Percentiles rank a stretch among this genome's conserved stretches.
These are phyloP conservation scores for Trematosphaeria pertusa DNA, from an alignment of 2,329 filamentous ascomycete genomes.

Conservation along the genomic window DNA sequence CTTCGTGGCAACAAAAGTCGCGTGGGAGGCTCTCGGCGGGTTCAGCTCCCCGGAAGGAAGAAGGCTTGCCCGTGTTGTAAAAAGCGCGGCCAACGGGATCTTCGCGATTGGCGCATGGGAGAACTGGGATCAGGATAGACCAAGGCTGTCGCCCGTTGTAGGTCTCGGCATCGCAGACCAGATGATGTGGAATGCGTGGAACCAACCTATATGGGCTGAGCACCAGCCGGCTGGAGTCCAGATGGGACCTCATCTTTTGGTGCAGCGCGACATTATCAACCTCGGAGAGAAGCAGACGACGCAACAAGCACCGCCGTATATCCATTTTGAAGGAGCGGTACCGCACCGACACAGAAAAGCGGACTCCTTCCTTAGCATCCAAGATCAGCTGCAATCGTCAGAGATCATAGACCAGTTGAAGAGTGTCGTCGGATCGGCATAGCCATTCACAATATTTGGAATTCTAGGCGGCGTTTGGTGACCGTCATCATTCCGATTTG, in stretches of 20 bases:
- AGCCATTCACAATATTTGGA: too few relatives aligned
- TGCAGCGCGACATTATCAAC: conserved; percentile 2
- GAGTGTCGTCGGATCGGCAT: background rate
- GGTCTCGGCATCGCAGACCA: background rate
- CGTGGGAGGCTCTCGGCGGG: conserved; percentile 34
- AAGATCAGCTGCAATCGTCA: background rate
- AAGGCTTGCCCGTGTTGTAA: conserved; percentile 22
- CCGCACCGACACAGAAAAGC: background rate
- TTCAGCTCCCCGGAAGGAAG: conserved; percentile 30
- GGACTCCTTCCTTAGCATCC: background rate
- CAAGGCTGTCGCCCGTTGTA: background rate
- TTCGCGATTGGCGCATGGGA: conserved; percentile 20
- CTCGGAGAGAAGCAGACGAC: conserved; percentile 1
- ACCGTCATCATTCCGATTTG: too few relatives aligned
- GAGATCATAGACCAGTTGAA: conserved; percentile 1
- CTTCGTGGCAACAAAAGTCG: conserved; percentile 33
- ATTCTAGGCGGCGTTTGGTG: too few relatives aligned
- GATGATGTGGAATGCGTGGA: background rate
- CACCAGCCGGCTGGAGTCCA: background rate
- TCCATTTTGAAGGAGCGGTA: background rate
- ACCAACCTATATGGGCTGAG: background rate
- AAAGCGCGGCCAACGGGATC: conserved; percentile 14
- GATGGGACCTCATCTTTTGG: background rate
- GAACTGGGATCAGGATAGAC: background rate
- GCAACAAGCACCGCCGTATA: background rate